Conservation (phyloP, 139 green algal species). For the Tetraselmis chui region DNA sequence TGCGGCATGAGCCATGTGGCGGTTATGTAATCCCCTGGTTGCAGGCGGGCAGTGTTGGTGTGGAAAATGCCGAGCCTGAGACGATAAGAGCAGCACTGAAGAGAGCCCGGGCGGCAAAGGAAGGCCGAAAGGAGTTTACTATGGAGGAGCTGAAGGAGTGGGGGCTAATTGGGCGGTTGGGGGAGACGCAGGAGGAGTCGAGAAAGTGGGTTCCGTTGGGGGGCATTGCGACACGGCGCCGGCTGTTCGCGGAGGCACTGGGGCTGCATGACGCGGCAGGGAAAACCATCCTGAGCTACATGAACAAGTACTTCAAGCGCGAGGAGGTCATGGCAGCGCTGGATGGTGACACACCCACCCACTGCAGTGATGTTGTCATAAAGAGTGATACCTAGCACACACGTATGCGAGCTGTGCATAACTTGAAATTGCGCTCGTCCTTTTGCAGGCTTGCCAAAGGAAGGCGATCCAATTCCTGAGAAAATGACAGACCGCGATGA, state of each 20-base stretch:
- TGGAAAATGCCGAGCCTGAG: neutral
- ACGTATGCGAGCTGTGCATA: no score
- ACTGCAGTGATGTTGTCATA: no score
- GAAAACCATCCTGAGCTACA: neutral
- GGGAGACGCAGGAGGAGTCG: neutral
- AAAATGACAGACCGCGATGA: neutral
- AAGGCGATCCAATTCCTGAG: neutral
- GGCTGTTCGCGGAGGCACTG: neutral
- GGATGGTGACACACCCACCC: no score
- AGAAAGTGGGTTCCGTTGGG: neutral
- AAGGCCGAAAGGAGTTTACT: neutral
- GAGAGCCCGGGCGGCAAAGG: neutral
- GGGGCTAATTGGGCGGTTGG: neutral
- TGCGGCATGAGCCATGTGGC: no score
- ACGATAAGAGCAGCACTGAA: neutral
- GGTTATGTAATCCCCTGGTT: no score
- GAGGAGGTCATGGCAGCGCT: neutral
- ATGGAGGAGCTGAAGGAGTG: neutral
- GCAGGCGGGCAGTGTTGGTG: neutral
- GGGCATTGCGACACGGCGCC: neutral
- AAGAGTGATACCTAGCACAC: no score
- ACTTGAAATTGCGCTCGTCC: no score
- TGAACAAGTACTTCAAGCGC: neutral
- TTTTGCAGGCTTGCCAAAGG: neutral
- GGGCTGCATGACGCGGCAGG: neutral